Evolutionary conservation across 345 rosid species (phyloP).

Genomic region (Noccaea caerulescens): DNA sequence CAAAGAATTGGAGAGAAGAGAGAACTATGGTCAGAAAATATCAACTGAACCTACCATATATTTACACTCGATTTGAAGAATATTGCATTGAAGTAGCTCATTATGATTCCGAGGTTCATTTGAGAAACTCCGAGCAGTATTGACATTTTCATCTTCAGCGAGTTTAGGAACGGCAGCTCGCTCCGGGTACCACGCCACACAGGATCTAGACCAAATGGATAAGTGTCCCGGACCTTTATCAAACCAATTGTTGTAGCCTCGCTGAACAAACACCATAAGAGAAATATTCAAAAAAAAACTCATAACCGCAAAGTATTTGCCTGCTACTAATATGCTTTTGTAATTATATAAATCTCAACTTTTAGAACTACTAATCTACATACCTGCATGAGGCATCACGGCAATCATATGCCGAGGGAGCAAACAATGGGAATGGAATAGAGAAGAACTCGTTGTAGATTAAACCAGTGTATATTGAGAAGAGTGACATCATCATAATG

Average conservation of each 20-base stretch:
- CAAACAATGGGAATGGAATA: constrained; percentile 86
- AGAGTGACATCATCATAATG: constrained; percentile 88
- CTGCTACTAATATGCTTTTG: constrained; percentile 2
- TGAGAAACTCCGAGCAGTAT: constrained; percentile 96
- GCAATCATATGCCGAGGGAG: constrained; percentile 88
- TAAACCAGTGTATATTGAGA: constrained; percentile 92
- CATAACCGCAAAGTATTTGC: background rate
- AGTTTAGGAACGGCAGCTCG: constrained; percentile 92
- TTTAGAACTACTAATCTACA: constrained; percentile 30
- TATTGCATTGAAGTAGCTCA: constrained; percentile 88
- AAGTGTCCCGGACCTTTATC: constrained; percentile 77
- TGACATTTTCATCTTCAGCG: constrained; percentile 99
- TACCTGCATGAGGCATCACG: constrained; percentile 97
- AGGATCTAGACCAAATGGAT: constrained; percentile 98
- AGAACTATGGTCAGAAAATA: background rate
- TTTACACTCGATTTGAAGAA: constrained; percentile 68
- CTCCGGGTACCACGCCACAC: constrained; percentile 92
- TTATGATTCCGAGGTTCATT: constrained; percentile 94
- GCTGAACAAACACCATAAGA: constrained; percentile 29
- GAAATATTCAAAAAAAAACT: background rate
- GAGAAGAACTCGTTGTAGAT: constrained; percentile 98
- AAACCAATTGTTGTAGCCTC: constrained; percentile 52
- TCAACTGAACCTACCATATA: constrained; percentile 48
- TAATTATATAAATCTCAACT: background rate
- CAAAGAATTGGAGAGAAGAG: background rate